Percentiles rank a stretch among this genome's conserved stretches.
Evolutionary conservation across 2,329 filamentous ascomycete genomes (phyloP).

Genomic region (Paecilomyces formosus): DNA sequence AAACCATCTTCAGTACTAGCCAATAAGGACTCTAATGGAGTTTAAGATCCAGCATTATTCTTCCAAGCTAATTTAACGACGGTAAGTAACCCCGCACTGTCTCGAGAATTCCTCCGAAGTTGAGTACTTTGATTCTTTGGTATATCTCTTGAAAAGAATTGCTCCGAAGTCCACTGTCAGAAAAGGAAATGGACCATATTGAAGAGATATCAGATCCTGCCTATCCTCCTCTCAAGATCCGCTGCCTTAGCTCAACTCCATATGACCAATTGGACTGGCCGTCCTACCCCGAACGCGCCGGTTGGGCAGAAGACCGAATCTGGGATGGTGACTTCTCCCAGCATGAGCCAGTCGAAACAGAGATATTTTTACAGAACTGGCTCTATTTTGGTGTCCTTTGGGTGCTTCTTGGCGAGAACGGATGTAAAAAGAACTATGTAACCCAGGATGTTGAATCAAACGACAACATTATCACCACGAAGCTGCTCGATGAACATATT

Average conservation of each 20-base stretch:
- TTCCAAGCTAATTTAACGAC: background rate
- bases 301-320: background rate
- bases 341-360: conserved; percentile 1
- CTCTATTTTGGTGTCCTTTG: conserved; percentile 1
- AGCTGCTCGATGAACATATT: conserved; percentile 3
- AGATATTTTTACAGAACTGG: conserved; percentile 1
- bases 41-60: background rate
- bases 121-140: background rate
- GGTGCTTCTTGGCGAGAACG: background rate
- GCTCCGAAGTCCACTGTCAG: background rate
- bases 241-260: background rate
- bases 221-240: conserved; percentile 1
- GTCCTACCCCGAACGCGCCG: conserved; percentile 1
- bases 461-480: background rate
- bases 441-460: background rate
- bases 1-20: no score
- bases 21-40: background rate
- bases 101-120: background rate
- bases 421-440: conserved; percentile 1
- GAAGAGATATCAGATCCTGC: conserved; percentile 1
- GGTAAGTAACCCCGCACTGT: background rate
- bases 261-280: conserved; percentile 2
- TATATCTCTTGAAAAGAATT: background rate
- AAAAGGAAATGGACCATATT: conserved; percentile 2
- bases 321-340: conserved; percentile 1